These are phyloP conservation scores for Scenedesmus sp. DNA, from an alignment of 163 green algal species.

Conservation along the genomic window DNA sequence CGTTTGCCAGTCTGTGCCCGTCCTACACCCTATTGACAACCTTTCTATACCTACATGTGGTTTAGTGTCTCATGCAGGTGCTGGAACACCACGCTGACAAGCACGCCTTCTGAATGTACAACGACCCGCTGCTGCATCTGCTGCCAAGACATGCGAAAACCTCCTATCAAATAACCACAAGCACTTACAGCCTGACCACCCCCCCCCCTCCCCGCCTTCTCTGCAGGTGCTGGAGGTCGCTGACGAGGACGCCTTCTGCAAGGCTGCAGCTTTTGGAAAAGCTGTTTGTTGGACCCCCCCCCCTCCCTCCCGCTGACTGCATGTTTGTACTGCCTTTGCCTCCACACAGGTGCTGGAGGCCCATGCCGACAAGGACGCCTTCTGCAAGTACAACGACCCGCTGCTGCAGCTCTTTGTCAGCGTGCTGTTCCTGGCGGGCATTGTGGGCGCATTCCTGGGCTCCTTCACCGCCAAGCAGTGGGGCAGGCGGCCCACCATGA, in stretches of 20 bases:
- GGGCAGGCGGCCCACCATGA: slow-evolving; percentile 67
- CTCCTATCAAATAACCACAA: not conserved
- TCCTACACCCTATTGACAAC: not conserved
- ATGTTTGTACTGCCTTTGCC: no score
- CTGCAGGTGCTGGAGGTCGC: not conserved
- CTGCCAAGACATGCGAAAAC: no score
- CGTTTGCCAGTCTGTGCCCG: no score
- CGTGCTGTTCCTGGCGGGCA: slow-evolving; percentile 50
- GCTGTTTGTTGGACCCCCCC: no score
- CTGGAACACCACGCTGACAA: not conserved
- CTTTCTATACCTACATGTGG: not conserved
- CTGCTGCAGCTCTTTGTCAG: slow-evolving; percentile 44
- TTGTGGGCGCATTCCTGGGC: slow-evolving; percentile 46
- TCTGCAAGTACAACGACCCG: slow-evolving; percentile 51
- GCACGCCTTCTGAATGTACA: slow-evolving; percentile 49
- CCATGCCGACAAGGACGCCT: not conserved
- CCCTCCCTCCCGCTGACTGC: no score
- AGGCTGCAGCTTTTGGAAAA: no score
- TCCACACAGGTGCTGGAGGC: not conserved
- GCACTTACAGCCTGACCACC: no score
- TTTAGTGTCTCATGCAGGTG: not conserved
- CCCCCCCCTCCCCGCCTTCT: no score
- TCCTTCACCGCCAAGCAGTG: slow-evolving; percentile 12
- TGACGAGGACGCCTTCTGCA: not conserved
- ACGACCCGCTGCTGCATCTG: slow-evolving; percentile 35